Percentiles rank a stretch among this genome's conserved stretches.
These are phyloP conservation scores for Didymella sp. DNA, from an alignment of 2,329 filamentous ascomycete species.

Conservation along the genomic window DNA sequence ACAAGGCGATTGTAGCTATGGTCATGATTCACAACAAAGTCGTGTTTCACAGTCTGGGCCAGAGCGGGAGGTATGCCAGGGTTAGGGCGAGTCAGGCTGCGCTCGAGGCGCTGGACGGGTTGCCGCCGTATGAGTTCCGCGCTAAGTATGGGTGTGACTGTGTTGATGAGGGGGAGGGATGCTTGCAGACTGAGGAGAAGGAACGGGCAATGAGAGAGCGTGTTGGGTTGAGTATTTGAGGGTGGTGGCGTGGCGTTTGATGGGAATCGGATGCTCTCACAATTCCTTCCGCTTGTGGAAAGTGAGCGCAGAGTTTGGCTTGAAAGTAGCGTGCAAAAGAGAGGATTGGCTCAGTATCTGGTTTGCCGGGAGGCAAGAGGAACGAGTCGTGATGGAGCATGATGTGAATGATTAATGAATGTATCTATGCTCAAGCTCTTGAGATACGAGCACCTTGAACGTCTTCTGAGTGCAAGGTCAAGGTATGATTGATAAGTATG, in stretches of 20 bases:
- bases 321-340: too few species aligned
- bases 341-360: too few species aligned
- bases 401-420: too few species aligned
- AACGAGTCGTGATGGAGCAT: too few species aligned
- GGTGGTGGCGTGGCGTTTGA: too few species aligned
- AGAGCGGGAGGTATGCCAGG: constrained; percentile 76
- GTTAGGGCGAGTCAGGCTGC: constrained; percentile 68
- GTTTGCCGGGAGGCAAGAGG: too few species aligned
- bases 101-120: constrained; percentile 57
- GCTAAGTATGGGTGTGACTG: constrained; percentile 71
- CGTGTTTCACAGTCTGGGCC: constrained; percentile 66
- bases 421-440: too few species aligned
- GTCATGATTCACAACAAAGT: constrained; percentile 78
- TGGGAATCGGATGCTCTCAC: neutral
- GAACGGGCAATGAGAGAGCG: constrained; percentile 27
- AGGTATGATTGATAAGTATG: neutral
- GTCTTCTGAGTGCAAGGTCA: neutral
- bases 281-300: too few species aligned
- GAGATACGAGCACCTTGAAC: too few species aligned
- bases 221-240: constrained; percentile 28
- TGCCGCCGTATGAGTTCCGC: constrained; percentile 66
- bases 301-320: too few species aligned
- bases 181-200: neutral
- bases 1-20: constrained; percentile 66
- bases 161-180: constrained; percentile 23